Percentiles rank a stretch among this genome's conserved stretches.
Evolutionary conservation across 345 rosid species (phyloP).

Genomic region (Pugionium cornutum): DNA sequence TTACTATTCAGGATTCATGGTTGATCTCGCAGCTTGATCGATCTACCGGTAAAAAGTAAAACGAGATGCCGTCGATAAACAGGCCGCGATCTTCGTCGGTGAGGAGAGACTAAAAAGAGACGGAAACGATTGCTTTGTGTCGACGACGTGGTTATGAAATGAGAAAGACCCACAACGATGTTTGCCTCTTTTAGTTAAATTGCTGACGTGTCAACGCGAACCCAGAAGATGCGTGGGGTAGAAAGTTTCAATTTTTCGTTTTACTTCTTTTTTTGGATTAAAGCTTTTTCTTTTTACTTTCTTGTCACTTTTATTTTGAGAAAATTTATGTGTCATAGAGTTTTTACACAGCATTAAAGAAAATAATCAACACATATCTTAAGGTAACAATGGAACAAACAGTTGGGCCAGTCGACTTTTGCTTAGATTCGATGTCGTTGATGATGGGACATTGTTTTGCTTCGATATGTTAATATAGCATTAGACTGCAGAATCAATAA

Average conservation of each 20-base stretch:
- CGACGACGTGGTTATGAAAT: conserved; percentile 36
- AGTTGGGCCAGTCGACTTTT: no score
- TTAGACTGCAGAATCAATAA: no score
- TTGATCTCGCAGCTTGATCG: conserved; percentile 35
- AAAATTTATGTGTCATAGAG: no score
- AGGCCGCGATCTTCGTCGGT: conserved; percentile 40
- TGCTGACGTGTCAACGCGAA: conserved; percentile 37
- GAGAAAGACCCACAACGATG: conserved; percentile 8
- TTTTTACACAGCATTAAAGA: no score
- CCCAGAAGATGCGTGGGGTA: conserved; percentile 39
- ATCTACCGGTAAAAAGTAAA: conserved; percentile 10
- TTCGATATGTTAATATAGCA: no score
- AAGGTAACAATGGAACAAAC: no score
- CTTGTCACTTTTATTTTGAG: background rate
- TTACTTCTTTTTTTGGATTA: background rate
- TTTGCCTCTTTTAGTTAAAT: conserved; percentile 12
- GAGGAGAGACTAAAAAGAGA: conserved; percentile 30
- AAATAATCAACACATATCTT: no score
- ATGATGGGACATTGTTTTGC: no score
- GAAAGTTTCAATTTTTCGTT: conserved; percentile 20
- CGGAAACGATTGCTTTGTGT: background rate
- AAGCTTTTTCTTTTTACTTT: background rate
- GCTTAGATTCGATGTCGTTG: no score
- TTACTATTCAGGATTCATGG: conserved; percentile 98
- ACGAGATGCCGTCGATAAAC: conserved; percentile 29